Evolutionary conservation across 306 rosid genomes (phyloP), one percentile per base, ranked within the genome.

Genomic region (Fragaria ananassa): DNA sequence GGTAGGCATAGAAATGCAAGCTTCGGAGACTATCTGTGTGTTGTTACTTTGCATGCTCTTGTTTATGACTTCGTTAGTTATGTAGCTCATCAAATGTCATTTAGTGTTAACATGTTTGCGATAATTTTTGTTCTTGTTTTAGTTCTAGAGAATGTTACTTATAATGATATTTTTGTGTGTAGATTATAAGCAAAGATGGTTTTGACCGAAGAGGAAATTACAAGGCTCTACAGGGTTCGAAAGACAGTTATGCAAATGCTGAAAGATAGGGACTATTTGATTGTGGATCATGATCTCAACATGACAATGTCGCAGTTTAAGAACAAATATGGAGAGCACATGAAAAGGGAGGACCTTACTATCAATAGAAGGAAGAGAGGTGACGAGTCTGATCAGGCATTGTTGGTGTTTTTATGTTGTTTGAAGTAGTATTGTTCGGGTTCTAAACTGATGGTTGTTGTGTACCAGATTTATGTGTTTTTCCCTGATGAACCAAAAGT

Each of bases 241-340:
- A 89, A 75, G 75, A 91, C 89, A 0, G 87, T 91, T 76, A 83
- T 93, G 89, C 88, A 89, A 57, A 91, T 93, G 93, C 81, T 93
- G 31, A 81, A 80, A 53, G 97, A 91, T 27, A 78, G 93, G 25
- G 75, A 78, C 19, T 93, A 83, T 74, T 74, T 87, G 0, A 89
- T 93, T 11, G 87, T 79, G 0, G 96, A 93, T 39, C 80, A 57
- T 11, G 94, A 93, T 72, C 34, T 89, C 58, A 87, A 85, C 79
- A 75, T 93, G 91, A 72, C 92, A 3, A 86, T 69, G 35, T 45
- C 79, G 10, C 87, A 92, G 54, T 87, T 89, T 79, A 81, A 50
- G 41, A 10, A 51, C 39, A 86, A 84, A n/a, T 85, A 72, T 5
- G 86, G 86, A 0, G 89, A 87, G 0, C 57, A 71, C 81, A 83